Base-by-base conservation (phyloP, 352 stramenopile species). In the Pythium chondricola region DNA sequence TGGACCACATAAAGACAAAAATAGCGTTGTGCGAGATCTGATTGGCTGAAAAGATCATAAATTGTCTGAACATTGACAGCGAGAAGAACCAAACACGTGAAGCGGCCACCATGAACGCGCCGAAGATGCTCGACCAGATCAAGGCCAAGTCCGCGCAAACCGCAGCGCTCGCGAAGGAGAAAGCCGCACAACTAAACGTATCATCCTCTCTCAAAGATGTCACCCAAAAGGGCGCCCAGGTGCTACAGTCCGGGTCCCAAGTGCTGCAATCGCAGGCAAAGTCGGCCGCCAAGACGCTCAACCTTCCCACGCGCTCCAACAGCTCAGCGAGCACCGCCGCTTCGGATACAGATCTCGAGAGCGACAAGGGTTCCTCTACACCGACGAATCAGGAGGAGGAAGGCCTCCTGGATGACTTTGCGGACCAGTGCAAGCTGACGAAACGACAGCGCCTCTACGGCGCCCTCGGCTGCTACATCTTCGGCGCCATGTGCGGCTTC, bases 361-460 rank as follows among this genome's bases (percentile, higher is more conserved):
- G 55, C 40, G 48, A 61, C 39, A 58, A 52, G n/a, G 43, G 57
- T 8, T 52, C 40, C 18, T 49, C 57, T 42, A 65, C 63, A 24
- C 61, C 67, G 7, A 72, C 65, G 37, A 83, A 71, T 43, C 74
- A 86, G 49, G 77, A 89, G 25, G 69, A 84, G 39, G 80, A 92
- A 50, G 77, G 78, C 0, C 63, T 92, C 20, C 60, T 92, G 25
- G 73, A 83, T 18, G 80, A 88, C 6, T 63, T 88, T 44, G 65
- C 64, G 5, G 59, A 84, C 36, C 69, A 89, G 52, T 89, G 77
- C 54, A 77, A 84, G 7, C 77, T 92, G 48, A 84, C 75, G 2
- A 89, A 89, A 41, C 76, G 77, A 42, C 78, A 93, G 56, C 65
- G 81, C 29, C 75, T 90, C 14, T 86, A 90, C 56, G 81, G 74